Percentiles rank a stretch among this genome's conserved stretches.
These are phyloP conservation scores for Artemisia tridentata DNA, from an alignment of 129 eudicot species.

Conservation along the genomic window DNA sequence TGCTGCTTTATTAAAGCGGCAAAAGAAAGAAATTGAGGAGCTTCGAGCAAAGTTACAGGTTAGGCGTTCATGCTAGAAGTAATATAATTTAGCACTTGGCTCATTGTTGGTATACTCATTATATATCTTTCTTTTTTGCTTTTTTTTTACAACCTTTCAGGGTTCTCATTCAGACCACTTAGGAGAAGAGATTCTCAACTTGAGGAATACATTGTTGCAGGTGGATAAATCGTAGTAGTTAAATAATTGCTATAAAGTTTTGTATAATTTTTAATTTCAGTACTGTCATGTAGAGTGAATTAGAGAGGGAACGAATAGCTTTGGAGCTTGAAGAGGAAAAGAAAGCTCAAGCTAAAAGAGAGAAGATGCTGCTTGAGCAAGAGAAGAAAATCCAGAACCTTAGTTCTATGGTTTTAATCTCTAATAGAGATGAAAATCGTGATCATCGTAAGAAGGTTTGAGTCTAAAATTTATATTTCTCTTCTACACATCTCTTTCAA, in stretches of 20 bases:
- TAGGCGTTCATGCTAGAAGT: background rate
- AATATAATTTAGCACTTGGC: slow-evolving; percentile 13
- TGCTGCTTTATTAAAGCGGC: slow-evolving; percentile 97
- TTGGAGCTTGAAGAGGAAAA: slow-evolving; percentile 98
- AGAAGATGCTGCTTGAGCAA: slow-evolving; percentile 73
- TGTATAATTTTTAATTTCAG: slow-evolving; percentile 10
- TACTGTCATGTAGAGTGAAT: slow-evolving; percentile 56
- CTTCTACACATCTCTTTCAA: background rate
- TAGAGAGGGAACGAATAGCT: slow-evolving; percentile 95
- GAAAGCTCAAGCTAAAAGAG: slow-evolving; percentile 92
- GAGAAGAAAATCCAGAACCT: slow-evolving; percentile 80
- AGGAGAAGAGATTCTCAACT: slow-evolving; percentile 82
- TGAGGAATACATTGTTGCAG: slow-evolving; percentile 94
- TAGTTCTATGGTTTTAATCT: slow-evolving; percentile 84
- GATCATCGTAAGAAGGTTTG: slow-evolving; percentile 68
- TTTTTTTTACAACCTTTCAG: slow-evolving; percentile 35
- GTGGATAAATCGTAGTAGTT: slow-evolving; percentile 37
- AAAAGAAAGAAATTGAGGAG: slow-evolving; percentile 97
- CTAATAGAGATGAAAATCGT: slow-evolving; percentile 63
- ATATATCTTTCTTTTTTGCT: background rate
- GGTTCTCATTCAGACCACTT: slow-evolving; percentile 87
- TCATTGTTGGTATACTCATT: background rate
- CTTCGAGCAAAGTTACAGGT: slow-evolving; percentile 97
- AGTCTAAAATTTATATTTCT: background rate
- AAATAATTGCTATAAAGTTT: slow-evolving; percentile 9